Evolutionary conservation across 768 basidiomycete species (phyloP).

Genomic region (Agrocybe pediades): DNA sequence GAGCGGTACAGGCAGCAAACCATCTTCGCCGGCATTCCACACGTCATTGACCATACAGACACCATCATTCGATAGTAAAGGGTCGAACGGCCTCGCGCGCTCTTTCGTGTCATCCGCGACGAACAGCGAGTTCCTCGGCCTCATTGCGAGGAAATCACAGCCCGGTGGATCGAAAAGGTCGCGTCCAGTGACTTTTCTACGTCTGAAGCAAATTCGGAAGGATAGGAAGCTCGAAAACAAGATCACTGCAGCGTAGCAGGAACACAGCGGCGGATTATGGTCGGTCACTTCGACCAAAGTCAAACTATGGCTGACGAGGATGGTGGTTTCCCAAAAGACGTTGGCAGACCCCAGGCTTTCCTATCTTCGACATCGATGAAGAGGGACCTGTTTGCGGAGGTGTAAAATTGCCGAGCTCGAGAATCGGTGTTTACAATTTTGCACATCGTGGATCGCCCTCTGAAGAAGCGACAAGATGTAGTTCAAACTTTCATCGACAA

Average conservation of each 20-base stretch:
- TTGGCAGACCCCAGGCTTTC: too few species aligned
- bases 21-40: too few species aligned
- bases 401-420: too few species aligned
- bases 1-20: too few species aligned
- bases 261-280: constrained; percentile 16
- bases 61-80: too few species aligned
- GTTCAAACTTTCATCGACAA: constrained; percentile 39
- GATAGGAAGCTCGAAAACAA: constrained; percentile 41
- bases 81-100: neutral
- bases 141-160: too few species aligned
- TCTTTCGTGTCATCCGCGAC: neutral
- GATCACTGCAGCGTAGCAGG: constrained; percentile 23
- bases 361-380: constrained; percentile 38
- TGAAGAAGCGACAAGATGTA: constrained; percentile 22
- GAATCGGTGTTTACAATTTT: too few species aligned
- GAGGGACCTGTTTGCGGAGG: constrained; percentile 40
- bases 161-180: too few species aligned
- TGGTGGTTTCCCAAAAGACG: too few species aligned
- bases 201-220: constrained; percentile 42
- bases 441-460: too few species aligned
- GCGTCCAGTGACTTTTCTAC: constrained; percentile 23
- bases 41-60: too few species aligned
- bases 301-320: constrained; percentile 67
- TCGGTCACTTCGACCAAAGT: constrained; percentile 44
- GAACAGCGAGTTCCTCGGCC: neutral